phyloP scores from a whole-genome alignment of 768 basidiomycete species.

The Boletus insuetus region DNA sequence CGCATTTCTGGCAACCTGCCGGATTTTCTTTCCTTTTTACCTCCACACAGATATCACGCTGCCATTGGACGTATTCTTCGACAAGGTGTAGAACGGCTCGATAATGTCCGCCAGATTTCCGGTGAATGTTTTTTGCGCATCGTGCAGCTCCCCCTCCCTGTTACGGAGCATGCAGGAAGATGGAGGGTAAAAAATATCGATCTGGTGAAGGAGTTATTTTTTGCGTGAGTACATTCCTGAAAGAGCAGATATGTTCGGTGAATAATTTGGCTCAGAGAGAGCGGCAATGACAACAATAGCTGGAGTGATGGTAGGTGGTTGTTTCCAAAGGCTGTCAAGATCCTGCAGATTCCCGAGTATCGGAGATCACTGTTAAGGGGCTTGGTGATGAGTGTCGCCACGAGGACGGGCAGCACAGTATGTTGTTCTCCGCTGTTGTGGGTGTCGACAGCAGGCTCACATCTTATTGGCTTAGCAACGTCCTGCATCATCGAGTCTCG shows the following conservation, averaged over 20 bases:
- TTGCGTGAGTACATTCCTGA: slow-evolving; percentile 37
- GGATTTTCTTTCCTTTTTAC: slow-evolving; percentile 57
- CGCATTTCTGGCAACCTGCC: slow-evolving; percentile 38
- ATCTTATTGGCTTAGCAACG: slow-evolving; percentile 52
- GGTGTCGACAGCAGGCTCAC: slow-evolving; percentile 14
- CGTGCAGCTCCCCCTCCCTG: slow-evolving; percentile 45
- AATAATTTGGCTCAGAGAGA: slow-evolving; percentile 27
- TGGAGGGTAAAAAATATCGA: slow-evolving; percentile 54
- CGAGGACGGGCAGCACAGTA: slow-evolving; percentile 84
- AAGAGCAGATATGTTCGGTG: neutral
- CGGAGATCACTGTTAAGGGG: slow-evolving; percentile 63
- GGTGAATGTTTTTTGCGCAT: slow-evolving; percentile 59
- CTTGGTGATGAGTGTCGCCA: slow-evolving; percentile 75
- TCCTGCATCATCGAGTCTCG: slow-evolving; percentile 59
- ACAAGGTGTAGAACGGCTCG: slow-evolving; percentile 87
- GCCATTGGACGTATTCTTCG: slow-evolving; percentile 72
- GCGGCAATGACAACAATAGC: slow-evolving; percentile 29
- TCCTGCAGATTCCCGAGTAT: slow-evolving; percentile 63
- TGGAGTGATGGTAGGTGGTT: slow-evolving; percentile 78
- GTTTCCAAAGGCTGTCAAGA: slow-evolving; percentile 67
- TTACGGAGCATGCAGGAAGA: slow-evolving; percentile 34
- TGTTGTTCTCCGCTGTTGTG: slow-evolving; percentile 29
- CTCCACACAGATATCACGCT: slow-evolving; percentile 52
- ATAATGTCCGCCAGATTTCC: slow-evolving; percentile 83
- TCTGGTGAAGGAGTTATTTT: slow-evolving; percentile 53